phyloP scores from a whole-genome alignment of 139 green algal genomes.

The Zygnema circumcarinatum region DNA sequence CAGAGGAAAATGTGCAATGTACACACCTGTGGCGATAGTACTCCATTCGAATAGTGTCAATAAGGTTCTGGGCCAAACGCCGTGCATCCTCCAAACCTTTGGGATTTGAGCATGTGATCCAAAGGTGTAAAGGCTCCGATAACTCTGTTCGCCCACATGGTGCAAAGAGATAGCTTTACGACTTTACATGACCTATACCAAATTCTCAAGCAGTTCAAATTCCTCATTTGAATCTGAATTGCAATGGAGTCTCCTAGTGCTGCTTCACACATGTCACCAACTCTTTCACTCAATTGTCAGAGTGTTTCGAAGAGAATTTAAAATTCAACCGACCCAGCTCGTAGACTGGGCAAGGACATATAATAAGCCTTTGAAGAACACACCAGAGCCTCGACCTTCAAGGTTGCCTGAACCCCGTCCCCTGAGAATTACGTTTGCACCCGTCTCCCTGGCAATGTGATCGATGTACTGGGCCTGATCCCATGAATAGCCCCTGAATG shows the following conservation, averaged over 20 bases:
- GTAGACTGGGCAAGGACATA: too few relatives aligned
- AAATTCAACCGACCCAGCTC: too few relatives aligned
- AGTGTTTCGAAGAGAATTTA: too few relatives aligned
- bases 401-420: constrained; percentile 39
- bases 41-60: constrained; percentile 40
- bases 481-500: too few relatives aligned
- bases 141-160: constrained; percentile 22
- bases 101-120: constrained; percentile 30
- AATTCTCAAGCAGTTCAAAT: too few relatives aligned
- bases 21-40: constrained; percentile 34
- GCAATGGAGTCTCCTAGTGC: too few relatives aligned
- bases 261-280: too few relatives aligned
- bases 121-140: constrained; percentile 41
- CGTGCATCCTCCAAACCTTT: constrained; percentile 30
- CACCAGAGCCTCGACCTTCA: not conserved
- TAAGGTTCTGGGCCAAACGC: constrained; percentile 33
- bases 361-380: too few relatives aligned
- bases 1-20: not conserved
- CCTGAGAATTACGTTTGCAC: constrained; percentile 33
- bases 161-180: not conserved
- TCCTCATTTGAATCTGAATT: too few relatives aligned
- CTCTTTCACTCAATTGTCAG: too few relatives aligned
- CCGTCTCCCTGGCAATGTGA: constrained; percentile 44
- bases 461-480: constrained; percentile 36
- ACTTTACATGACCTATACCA: too few relatives aligned